Percentiles rank a stretch among this genome's conserved stretches.
phyloP scores from a whole-genome alignment of 1,284 basidiomycete species.

The Ustilago curta region DNA sequence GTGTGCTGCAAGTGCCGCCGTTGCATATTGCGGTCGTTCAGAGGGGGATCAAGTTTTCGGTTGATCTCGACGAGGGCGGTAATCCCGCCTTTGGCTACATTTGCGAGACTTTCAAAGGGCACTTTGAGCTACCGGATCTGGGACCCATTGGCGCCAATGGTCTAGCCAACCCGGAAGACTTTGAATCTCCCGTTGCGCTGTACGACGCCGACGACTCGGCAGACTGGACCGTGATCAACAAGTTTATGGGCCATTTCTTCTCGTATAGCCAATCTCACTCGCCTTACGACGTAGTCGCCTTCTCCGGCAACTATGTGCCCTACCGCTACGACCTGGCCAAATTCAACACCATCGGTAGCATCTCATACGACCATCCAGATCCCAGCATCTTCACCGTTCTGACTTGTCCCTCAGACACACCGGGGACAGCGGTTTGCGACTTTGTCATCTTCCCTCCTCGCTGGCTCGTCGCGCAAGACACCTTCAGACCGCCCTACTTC shows the following conservation, averaged over 20 bases:
- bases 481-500: conserved; percentile 54
- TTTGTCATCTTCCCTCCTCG: conserved; percentile 59
- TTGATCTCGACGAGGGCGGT: conserved; percentile 70
- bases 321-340: conserved; percentile 79
- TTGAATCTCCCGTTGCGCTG: conserved; percentile 75
- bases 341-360: conserved; percentile 77
- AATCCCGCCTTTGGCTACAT: conserved; percentile 69
- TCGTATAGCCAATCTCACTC: conserved; percentile 76
- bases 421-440: conserved; percentile 73
- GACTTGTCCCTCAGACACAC: conserved; percentile 71
- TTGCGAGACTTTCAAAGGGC: conserved; percentile 73
- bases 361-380: conserved; percentile 73
- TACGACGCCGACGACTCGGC: conserved; percentile 75
- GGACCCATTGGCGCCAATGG: conserved; percentile 75
- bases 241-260: conserved; percentile 75
- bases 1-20: conserved; percentile 77
- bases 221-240: conserved; percentile 68
- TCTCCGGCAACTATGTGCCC: conserved; percentile 76
- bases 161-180: conserved; percentile 73
- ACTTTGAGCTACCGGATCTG: conserved; percentile 77
- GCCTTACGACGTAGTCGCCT: conserved; percentile 80
- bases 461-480: conserved; percentile 45
- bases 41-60: conserved; percentile 78
- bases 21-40: conserved; percentile 78
- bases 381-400: conserved; percentile 65